Percentiles rank a stretch among this genome's conserved stretches.
Evolutionary conservation across 352 stramenopile genomes (phyloP).

Genomic region (Phytophthora citrophthora): DNA sequence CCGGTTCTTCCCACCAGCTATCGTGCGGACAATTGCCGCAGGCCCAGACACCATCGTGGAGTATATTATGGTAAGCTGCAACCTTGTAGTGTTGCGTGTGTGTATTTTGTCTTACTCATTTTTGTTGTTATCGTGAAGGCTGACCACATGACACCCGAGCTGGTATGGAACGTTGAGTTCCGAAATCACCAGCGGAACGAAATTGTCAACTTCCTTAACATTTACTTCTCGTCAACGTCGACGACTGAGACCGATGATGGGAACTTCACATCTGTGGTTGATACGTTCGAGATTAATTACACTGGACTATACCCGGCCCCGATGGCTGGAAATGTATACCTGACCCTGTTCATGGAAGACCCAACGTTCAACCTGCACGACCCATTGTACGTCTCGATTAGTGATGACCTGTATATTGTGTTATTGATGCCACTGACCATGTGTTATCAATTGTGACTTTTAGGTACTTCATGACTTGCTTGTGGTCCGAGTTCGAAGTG

Average conservation of each 20-base stretch:
- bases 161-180: conserved; percentile 94
- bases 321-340: conserved; percentile 89
- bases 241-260: conserved; percentile 48
- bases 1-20: conserved; percentile 71
- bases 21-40: conserved; percentile 66
- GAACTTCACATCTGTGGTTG: conserved; percentile 48
- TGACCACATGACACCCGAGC: conserved; percentile 93
- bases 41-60: conserved; percentile 57
- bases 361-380: conserved; percentile 93
- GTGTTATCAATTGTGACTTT: background rate
- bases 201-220: conserved; percentile 78
- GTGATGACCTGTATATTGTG: background rate
- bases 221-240: conserved; percentile 70
- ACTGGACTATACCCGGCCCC: conserved; percentile 69
- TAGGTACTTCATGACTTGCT: conserved; percentile 79
- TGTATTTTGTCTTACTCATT: conserved; percentile 1
- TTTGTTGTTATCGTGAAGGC: conserved; percentile 54
- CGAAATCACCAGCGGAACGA: conserved; percentile 81
- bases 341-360: conserved; percentile 93
- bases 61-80: conserved; percentile 58
- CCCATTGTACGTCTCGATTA: conserved; percentile 66
- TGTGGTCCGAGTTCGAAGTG: conserved; percentile 84
- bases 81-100: background rate
- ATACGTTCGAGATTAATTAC: conserved; percentile 81
- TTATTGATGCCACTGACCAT: conserved; percentile 5